A percentile compares a stretch with the other conserved stretches of the same genome.
Evolutionary conservation across 345 rosid genomes (phyloP).

Genomic region (Aurinia saxatilis): DNA sequence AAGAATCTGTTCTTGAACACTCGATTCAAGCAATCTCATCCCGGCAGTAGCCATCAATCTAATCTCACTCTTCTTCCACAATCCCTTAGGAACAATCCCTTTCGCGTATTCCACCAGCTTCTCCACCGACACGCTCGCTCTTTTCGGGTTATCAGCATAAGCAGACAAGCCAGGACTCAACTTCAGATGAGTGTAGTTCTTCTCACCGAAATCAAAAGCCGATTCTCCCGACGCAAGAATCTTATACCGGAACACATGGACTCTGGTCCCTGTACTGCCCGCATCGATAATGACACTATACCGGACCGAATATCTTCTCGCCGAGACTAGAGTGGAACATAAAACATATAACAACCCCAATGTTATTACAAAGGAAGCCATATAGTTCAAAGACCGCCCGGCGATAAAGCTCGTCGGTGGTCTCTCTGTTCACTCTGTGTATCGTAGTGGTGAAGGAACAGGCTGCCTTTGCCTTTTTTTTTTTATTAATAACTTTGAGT

Average conservation of each 20-base stretch:
- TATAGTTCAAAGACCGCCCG: too few relatives aligned
- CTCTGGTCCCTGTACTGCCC: slow-evolving; percentile 70
- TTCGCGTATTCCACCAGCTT: slow-evolving; percentile 64
- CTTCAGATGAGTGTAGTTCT: slow-evolving; percentile 41
- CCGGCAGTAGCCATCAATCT: slow-evolving; percentile 97
- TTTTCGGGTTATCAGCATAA: slow-evolving; percentile 46
- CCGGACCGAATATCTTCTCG: neutral
- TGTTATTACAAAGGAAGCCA: slow-evolving; percentile 12
- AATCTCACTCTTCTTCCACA: slow-evolving; percentile 66
- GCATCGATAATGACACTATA: slow-evolving; percentile 66
- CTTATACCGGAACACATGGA: slow-evolving; percentile 47
- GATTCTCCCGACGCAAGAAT: slow-evolving; percentile 16
- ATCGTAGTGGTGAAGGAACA: too few relatives aligned
- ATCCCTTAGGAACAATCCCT: slow-evolving; percentile 40
- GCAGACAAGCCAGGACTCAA: slow-evolving; percentile 82
- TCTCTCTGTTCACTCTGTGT: too few relatives aligned
- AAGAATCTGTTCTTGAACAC: slow-evolving; percentile 51
- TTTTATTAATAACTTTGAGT: too few relatives aligned
- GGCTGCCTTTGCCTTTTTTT: too few relatives aligned
- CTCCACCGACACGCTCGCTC: slow-evolving; percentile 48
- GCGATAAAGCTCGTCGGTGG: too few relatives aligned
- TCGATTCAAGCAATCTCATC: slow-evolving; percentile 54
- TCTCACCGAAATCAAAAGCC: slow-evolving; percentile 41
- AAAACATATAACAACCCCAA: slow-evolving; percentile 21
- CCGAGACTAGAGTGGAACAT: slow-evolving; percentile 14